A percentile compares a stretch with the other conserved stretches of the same genome.
Conservation (phyloP, 164 flowering plant species). For the Cinnamomum micranthum region DNA sequence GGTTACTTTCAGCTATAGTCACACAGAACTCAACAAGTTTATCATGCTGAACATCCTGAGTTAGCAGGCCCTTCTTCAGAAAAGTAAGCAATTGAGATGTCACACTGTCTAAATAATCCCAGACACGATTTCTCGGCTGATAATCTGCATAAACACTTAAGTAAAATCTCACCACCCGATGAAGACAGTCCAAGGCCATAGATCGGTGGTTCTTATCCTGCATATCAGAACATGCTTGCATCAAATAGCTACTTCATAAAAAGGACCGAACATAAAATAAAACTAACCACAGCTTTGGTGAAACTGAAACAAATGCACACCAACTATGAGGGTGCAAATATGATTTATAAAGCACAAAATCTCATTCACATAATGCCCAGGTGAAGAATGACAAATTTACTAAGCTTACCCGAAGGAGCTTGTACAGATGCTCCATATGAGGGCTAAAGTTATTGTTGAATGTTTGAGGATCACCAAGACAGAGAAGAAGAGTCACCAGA, state of each 20-base stretch:
- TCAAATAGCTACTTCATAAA: slow-evolving; percentile 6
- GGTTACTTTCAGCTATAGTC: slow-evolving; percentile 93
- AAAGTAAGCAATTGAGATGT: slow-evolving; percentile 86
- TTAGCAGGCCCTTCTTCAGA: slow-evolving; percentile 88
- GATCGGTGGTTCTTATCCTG: slow-evolving; percentile 98
- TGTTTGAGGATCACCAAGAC: slow-evolving; percentile 92
- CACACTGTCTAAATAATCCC: slow-evolving; percentile 98
- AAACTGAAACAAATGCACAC: slow-evolving; percentile 1
- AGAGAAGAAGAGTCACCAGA: slow-evolving; percentile 93
- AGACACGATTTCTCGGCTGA: slow-evolving; percentile 82
- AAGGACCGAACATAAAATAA: not conserved
- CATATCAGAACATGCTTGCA: slow-evolving; percentile 17
- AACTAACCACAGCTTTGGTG: not conserved
- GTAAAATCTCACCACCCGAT: slow-evolving; percentile 89
- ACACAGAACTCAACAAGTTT: slow-evolving; percentile 97
- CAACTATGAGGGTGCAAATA: not conserved
- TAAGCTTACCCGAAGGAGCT: slow-evolving; percentile 79
- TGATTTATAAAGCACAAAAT: not conserved
- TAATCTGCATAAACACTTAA: slow-evolving; percentile 78
- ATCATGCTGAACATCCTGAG: slow-evolving; percentile 98
- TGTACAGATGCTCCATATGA: slow-evolving; percentile 96
- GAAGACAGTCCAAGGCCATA: slow-evolving; percentile 98
- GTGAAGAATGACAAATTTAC: not conserved
- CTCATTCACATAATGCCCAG: not conserved
- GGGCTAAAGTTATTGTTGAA: slow-evolving; percentile 75